Conservation (phyloP, 768 basidiomycete genomes). For the Tulasnella sp. region DNA sequence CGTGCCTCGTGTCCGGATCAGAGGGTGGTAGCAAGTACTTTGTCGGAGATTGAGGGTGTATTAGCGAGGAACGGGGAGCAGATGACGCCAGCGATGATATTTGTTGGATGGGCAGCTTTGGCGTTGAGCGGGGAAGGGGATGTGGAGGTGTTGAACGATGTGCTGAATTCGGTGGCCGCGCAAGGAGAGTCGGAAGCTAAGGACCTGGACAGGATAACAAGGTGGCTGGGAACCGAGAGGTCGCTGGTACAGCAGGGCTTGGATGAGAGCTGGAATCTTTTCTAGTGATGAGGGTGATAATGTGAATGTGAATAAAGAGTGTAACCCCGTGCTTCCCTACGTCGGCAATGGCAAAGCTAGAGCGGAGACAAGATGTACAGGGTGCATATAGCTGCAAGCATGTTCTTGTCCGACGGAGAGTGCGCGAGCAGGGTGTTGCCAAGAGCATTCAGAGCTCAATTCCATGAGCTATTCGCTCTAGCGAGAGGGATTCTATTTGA, state of each 20-base stretch:
- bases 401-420: too few species aligned
- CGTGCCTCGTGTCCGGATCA: conserved; percentile 93
- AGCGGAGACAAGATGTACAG: too few species aligned
- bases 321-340: too few species aligned
- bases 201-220: conserved; percentile 1
- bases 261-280: not conserved
- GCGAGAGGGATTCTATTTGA: too few species aligned
- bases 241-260: conserved; percentile 3
- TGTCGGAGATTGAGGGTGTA: conserved; percentile 58
- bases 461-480: too few species aligned
- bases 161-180: not conserved
- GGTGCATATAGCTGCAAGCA: too few species aligned
- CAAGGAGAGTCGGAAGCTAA: not conserved
- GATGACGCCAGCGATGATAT: conserved; percentile 90
- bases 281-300: not conserved
- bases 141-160: conserved; percentile 56
- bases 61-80: conserved; percentile 73
- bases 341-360: too few species aligned
- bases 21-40: conserved; percentile 66
- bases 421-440: too few species aligned
- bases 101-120: conserved; percentile 85
- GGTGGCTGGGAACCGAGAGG: conserved; percentile 6
- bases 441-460: too few species aligned
- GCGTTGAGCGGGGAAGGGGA: conserved; percentile 67
- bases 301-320: too few species aligned